Conservation (phyloP, 2,329 filamentous ascomycete species). For the Epichloe glyceriae region DNA sequence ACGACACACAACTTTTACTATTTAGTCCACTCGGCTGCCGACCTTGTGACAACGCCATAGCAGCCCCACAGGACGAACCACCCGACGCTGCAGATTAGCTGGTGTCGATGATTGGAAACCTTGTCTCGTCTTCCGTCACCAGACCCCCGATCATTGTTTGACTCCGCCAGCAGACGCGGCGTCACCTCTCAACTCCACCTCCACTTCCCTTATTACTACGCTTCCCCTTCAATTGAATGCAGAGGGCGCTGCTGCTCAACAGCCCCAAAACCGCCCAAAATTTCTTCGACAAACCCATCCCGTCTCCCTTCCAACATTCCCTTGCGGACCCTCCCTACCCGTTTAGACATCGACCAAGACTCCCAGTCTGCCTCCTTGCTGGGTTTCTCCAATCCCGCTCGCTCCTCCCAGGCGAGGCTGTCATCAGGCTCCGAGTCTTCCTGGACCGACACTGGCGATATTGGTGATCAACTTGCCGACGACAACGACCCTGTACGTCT, state of each 20-base stretch:
- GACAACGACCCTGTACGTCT: slow-evolving; percentile 69
- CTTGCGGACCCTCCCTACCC: slow-evolving; percentile 55
- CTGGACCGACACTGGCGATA: slow-evolving; percentile 91
- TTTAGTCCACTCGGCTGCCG: not conserved
- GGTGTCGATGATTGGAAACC: slow-evolving; percentile 5
- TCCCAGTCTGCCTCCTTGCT: slow-evolving; percentile 25
- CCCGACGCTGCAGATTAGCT: slow-evolving; percentile 4
- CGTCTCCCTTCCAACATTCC: slow-evolving; percentile 77
- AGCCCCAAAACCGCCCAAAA: slow-evolving; percentile 70
- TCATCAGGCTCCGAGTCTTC: slow-evolving; percentile 53
- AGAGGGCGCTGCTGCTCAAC: slow-evolving; percentile 61
- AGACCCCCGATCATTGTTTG: slow-evolving; percentile 17
- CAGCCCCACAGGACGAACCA: not conserved
- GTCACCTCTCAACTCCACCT: slow-evolving; percentile 9
- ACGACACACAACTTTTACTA: not conserved
- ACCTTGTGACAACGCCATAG: slow-evolving; percentile 4
- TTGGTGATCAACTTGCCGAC: slow-evolving; percentile 80
- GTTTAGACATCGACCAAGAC: slow-evolving; percentile 24
- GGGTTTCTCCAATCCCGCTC: slow-evolving; percentile 19
- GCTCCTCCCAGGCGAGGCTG: slow-evolving; percentile 32
- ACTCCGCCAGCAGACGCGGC: slow-evolving; percentile 13
- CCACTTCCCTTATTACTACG: slow-evolving; percentile 19
- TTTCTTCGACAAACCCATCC: slow-evolving; percentile 60
- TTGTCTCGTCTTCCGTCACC: slow-evolving; percentile 15
- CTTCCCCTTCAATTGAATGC: slow-evolving; percentile 26